Evolutionary conservation across 2,329 filamentous ascomycete genomes (phyloP), one percentile per base, ranked within the genome.

Genomic region (Amauroascus niger): DNA sequence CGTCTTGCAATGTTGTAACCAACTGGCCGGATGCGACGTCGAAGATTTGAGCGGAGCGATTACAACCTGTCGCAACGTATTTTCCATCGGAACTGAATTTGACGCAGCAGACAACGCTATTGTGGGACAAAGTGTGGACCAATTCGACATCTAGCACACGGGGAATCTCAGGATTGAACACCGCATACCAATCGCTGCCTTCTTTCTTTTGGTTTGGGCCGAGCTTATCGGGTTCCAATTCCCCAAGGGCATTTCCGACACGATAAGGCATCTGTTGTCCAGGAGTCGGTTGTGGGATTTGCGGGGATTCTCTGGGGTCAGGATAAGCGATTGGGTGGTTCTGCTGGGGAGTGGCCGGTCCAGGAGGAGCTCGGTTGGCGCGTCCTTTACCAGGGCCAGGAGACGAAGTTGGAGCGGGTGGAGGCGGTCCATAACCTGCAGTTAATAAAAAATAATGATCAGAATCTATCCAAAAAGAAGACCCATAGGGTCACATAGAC

Each of bases 21-120:
- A 91, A 93, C 62, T 88, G 82, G 53, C 93, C 93, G 14, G 82
- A 86, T 63, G 82, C 79, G 40, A 97, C 91, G 60, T 98, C 93
- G 69, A 93, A 98, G 63, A 98, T 98, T 71, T 97, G 91, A n/a
- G 93, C 93, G n/a, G 89, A 95, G 59, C 90, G 79, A 71, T 98
- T 98, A 77, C 93, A 97, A 41, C 93, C 93, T 4, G 93, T 98
- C 6, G 93, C 93, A 53, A 98, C 87, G 62, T 88, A 96, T 66
- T 95, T 90, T 61, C 93, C 93, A 65, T 98, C 93, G 53, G 87
- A 82, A 68, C 91, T 97, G 76, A 98, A 98, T 55, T 93, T 82
- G 33, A 98, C 93, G 68, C 93, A 98, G 78, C 93, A 98, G 0
- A 98, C 93, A 2, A 98, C 93, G 63, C 91, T 97, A 67, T 95